A percentile compares a stretch with the other conserved stretches of the same genome.
These are phyloP conservation scores for Pichia nakasei DNA, from an alignment of 805 yeast genomes.

Conservation along the genomic window DNA sequence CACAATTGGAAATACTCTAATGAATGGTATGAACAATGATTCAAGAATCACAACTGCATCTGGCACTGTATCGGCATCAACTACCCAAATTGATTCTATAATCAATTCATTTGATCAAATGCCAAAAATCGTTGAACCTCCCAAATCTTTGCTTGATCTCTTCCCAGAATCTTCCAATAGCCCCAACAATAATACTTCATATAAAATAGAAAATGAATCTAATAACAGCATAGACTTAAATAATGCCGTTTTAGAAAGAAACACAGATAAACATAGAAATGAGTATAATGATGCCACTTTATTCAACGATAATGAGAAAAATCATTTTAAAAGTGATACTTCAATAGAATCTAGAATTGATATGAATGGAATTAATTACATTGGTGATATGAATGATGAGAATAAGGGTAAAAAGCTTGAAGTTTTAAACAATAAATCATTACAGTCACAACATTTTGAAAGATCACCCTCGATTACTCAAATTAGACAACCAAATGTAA, in stretches of 20 bases:
- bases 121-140: slow-evolving; percentile 41
- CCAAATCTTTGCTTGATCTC: slow-evolving; percentile 60
- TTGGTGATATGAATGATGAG: no score
- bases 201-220: background rate
- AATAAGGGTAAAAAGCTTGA: no score
- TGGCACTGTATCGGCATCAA: slow-evolving; percentile 10
- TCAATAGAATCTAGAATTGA: background rate
- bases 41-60: slow-evolving; percentile 10
- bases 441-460: slow-evolving; percentile 1
- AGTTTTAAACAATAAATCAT: no score
- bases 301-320: background rate
- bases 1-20: slow-evolving; percentile 14
- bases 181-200: background rate
- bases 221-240: background rate
- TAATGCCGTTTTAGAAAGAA: background rate
- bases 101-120: slow-evolving; percentile 16
- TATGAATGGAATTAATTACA: no score
- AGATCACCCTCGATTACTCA: background rate
- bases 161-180: slow-evolving; percentile 37
- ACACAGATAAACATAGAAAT: background rate
- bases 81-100: slow-evolving; percentile 8
- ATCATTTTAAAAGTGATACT: no score
- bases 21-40: slow-evolving; percentile 4
- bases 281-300: background rate
- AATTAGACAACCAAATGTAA: background rate